These are phyloP conservation scores for Drosera spatulata DNA, from an alignment of 179 eudicot genomes.

Conservation along the genomic window DNA sequence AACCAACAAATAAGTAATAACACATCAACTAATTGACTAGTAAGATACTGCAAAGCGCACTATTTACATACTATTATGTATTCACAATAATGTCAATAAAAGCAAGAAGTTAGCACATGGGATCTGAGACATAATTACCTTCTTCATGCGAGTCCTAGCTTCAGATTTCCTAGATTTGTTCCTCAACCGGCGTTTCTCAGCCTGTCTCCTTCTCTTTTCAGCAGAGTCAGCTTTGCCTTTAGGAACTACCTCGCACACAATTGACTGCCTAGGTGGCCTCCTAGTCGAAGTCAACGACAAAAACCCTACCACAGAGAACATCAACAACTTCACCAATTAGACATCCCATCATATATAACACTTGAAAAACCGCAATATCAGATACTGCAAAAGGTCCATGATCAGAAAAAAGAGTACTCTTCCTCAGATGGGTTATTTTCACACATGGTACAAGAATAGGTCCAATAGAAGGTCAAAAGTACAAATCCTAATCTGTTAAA, in stretches of 20 bases:
- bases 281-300: slow-evolving; percentile 22
- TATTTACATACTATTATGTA: no score
- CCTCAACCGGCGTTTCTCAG: slow-evolving; percentile 69
- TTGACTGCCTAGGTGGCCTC: slow-evolving; percentile 24
- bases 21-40: no score
- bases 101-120: background rate
- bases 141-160: slow-evolving; percentile 77
- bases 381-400: background rate
- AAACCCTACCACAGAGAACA: slow-evolving; percentile 22
- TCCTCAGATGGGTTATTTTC: no score
- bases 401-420: no score
- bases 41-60: no score
- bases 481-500: no score
- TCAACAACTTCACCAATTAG: background rate
- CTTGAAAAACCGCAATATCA: background rate
- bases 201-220: slow-evolving; percentile 81
- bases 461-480: no score
- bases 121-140: slow-evolving; percentile 25
- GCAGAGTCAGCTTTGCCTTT: slow-evolving; percentile 71
- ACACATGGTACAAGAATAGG: no score
- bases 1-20: no score
- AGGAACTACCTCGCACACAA: slow-evolving; percentile 69
- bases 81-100: no score
- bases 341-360: background rate
- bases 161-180: slow-evolving; percentile 84